Percentiles rank a stretch among this genome's conserved stretches.
Conservation (phyloP, 2,329 filamentous ascomycete genomes). For the Dryadomyces sulphureus region DNA sequence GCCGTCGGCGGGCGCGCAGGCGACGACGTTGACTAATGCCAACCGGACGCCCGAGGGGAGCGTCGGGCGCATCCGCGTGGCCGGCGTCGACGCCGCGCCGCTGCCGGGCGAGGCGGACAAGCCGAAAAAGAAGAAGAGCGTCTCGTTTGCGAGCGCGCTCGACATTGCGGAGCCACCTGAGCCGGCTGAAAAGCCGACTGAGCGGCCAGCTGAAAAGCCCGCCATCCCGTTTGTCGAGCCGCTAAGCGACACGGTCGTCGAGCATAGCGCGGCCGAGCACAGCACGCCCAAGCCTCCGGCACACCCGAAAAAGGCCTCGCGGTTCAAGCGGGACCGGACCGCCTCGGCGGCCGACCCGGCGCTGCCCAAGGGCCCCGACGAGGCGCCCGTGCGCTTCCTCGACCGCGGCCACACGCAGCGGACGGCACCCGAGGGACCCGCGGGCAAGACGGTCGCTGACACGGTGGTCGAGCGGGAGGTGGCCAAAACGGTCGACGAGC, state of each 20-base stretch:
- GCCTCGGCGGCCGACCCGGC: conserved; percentile 2
- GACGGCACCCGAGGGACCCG: conserved; percentile 25
- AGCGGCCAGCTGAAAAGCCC: too few species aligned
- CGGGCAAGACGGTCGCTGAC: conserved; percentile 42
- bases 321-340: conserved; percentile 29
- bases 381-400: conserved; percentile 25
- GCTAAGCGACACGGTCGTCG: conserved; percentile 12
- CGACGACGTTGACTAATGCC: neutral
- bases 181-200: too few species aligned
- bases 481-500: conserved; percentile 20
- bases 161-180: conserved; percentile 46
- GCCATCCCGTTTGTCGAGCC: conserved; percentile 10
- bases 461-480: conserved; percentile 40
- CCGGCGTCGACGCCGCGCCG: neutral
- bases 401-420: conserved; percentile 20
- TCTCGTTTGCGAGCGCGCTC: conserved; percentile 63
- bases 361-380: conserved; percentile 26
- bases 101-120: neutral
- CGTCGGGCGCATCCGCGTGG: conserved; percentile 43
- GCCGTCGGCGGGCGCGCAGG: conserved; percentile 16
- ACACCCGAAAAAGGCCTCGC: conserved; percentile 24
- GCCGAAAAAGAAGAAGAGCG: conserved; percentile 43
- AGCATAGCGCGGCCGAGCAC: conserved; percentile 12
- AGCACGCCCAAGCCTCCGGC: neutral
- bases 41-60: conserved; percentile 21